Evolutionary conservation across 2,329 filamentous ascomycete genomes (phyloP), one percentile per base, ranked within the genome.

Genomic region (Diaporthe vaccinii): DNA sequence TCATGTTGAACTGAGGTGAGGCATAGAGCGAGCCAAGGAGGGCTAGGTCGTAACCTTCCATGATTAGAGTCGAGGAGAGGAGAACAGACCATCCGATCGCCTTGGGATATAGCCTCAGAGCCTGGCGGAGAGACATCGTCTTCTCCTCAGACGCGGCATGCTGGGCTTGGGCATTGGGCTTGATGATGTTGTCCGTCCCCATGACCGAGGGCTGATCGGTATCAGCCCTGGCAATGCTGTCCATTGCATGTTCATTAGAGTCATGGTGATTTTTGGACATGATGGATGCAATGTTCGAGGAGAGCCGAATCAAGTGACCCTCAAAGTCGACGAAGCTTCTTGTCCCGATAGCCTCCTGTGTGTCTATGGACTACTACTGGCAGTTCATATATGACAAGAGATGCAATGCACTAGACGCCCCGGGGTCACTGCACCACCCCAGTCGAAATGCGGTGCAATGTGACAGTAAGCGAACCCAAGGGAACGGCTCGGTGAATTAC

Each of bases 1-100:
- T 81, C 36, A 74, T 72, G 72, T 79, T 79, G 74, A 83, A 83
- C 46, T 78, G 78, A 59, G 79, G 75, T 36, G 74, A 74, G 70
- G 59, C 44, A 69, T 77, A 96, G 81, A 97, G 95, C 83, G 95
- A 96, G 85, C 93, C 94, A 79, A 97, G 91, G 72, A 97, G 86
- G 80, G 91, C 92, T 74, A 97, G 88, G 81, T 98, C 95, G 85
- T 96, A 97, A 44, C 94, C 95, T 84, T 98, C 95, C 95, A 98
- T 98, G 80, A 91, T 91, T 80, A 98, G 97, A 82, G 93, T 96
- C 0, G 94, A 96, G n/a, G 93, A 96, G 83, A 98, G 96, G 75
- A 97, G 86, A 65, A 98, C 81, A 79, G 92, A 95, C 94, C 95
- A 98, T 28, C 86, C 89, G 74, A 97, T 92, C n/a, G 95, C 95